Evolutionary conservation across 2,329 filamentous ascomycete species (phyloP), one percentile per base, ranked within the genome.

Genomic region (Geosmithia flava): DNA sequence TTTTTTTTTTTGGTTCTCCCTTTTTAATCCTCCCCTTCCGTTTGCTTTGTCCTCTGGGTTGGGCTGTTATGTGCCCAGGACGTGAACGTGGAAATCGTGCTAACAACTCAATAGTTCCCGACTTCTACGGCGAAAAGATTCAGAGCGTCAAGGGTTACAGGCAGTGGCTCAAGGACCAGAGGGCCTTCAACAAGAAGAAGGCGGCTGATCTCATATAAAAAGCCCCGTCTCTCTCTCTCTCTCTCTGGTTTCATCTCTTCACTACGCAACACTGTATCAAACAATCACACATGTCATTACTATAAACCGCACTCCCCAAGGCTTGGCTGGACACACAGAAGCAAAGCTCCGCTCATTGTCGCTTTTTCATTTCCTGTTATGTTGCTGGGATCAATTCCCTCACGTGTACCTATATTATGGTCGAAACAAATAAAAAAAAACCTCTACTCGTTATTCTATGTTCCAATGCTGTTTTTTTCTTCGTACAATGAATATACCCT

Each of bases 111-210:
- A 2, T 47, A 76, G 87, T 95, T 1, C 90, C 91, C 42, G 93
- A 98, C 64, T 98, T 95, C 68, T 98, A 98, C 60, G 93, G 93
- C 58, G 93, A 98, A 71, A 97, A 96, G 76, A 95, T 98, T 58
- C 87, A 86, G 47, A 95, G 89, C 58, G 88, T 97, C 20, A 76
- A 82, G 48, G 90, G 87, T 44, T 98, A 97, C 66, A 75, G 93
- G 59, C 83, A 88, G 64, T 98, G 93, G 93, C 70, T 98, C 59
- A 97, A 95, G 74, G 93, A 98, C 62, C 93, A 97, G 73, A 77
- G 91, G 53, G 91, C 90, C 10, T 98, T 95, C 70, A 95, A 95
- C 71, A 89, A 89, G 73, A 95, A 94, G 79, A 84, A 94, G 79
- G 82, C 80, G 63, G 79, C 71, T 55, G 78, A 69, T 58, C 80